phyloP scores from a whole-genome alignment of 1,284 basidiomycete genomes.

The Trametes polyzona region DNA sequence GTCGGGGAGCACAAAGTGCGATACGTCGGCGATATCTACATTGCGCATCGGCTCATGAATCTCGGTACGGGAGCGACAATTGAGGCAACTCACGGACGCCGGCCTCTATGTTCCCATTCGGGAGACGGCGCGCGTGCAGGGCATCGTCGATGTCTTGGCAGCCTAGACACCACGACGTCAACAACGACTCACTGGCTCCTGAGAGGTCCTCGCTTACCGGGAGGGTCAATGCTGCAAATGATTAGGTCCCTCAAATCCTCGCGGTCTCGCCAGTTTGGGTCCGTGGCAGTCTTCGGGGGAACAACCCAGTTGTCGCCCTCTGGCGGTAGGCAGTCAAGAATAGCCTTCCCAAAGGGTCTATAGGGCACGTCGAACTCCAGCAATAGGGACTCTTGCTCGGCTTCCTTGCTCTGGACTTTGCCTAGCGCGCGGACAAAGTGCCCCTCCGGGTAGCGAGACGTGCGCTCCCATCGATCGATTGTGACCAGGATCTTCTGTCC shows the following conservation, averaged over 20 bases:
- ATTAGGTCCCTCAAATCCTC: conserved; percentile 88
- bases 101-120: conserved; percentile 96
- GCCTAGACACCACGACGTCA: conserved; percentile 45
- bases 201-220: conserved; percentile 53
- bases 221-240: conserved; percentile 98
- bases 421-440: conserved; percentile 96
- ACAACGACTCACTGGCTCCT: not conserved
- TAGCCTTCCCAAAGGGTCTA: conserved; percentile 93
- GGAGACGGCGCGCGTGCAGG: conserved; percentile 87
- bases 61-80: not conserved
- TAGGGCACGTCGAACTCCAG: conserved; percentile 98
- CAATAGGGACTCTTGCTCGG: conserved; percentile 93
- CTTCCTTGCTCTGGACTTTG: conserved; percentile 91
- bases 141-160: conserved; percentile 99
- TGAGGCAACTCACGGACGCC: conserved; percentile 85
- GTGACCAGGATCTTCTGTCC: conserved; percentile 96
- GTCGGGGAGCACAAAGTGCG: conserved; percentile 93
- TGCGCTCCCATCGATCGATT: conserved; percentile 90
- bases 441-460: conserved; percentile 94
- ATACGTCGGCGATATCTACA: conserved; percentile 97
- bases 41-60: not conserved
- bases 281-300: conserved; percentile 67
- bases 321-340: conserved; percentile 87
- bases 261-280: conserved; percentile 80
- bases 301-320: conserved; percentile 96